Conservation (phyloP, 2,329 filamentous ascomycete species). For the Aspergillus floridensis region DNA sequence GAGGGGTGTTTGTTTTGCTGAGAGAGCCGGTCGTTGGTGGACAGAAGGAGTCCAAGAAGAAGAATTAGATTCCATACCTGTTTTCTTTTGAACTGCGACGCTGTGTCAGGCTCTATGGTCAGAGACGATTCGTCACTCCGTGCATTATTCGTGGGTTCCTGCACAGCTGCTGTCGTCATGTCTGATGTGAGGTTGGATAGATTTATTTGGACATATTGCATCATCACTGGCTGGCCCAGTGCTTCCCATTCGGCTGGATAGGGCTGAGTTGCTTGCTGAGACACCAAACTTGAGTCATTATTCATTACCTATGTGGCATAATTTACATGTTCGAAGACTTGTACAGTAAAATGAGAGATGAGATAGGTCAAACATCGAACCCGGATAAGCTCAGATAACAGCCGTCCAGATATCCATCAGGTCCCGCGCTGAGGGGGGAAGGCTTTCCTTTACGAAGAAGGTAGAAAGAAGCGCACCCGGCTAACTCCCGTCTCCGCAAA, state of each 20-base stretch:
- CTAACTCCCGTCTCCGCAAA: too few species aligned
- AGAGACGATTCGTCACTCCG: neutral
- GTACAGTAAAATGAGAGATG: slow-evolving; percentile 8
- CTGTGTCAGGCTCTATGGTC: neutral
- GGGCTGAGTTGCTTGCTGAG: neutral
- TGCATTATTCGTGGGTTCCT: neutral
- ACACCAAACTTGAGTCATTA: neutral
- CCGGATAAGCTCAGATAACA: neutral
- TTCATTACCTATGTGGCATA: slow-evolving; percentile 3
- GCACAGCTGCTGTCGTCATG: neutral
- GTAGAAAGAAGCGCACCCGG: too few species aligned
- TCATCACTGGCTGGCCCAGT: slow-evolving; percentile 5
- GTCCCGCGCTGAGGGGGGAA: neutral
- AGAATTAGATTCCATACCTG: neutral
- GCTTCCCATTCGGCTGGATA: neutral
- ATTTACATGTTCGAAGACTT: slow-evolving; percentile 10
- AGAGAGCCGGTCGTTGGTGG: slow-evolving; percentile 55
- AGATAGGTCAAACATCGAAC: neutral
- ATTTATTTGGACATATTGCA: neutral
- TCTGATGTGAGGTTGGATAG: neutral
- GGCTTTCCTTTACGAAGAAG: too few species aligned
- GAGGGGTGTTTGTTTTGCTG: slow-evolving; percentile 68
- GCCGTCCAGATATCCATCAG: neutral
- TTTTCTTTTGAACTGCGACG: neutral
- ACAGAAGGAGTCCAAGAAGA: slow-evolving; percentile 7